Evolutionary conservation across 2,329 filamentous ascomycete genomes (phyloP), one percentile per base, ranked within the genome.

Genomic region (Ascochyta fabae): DNA sequence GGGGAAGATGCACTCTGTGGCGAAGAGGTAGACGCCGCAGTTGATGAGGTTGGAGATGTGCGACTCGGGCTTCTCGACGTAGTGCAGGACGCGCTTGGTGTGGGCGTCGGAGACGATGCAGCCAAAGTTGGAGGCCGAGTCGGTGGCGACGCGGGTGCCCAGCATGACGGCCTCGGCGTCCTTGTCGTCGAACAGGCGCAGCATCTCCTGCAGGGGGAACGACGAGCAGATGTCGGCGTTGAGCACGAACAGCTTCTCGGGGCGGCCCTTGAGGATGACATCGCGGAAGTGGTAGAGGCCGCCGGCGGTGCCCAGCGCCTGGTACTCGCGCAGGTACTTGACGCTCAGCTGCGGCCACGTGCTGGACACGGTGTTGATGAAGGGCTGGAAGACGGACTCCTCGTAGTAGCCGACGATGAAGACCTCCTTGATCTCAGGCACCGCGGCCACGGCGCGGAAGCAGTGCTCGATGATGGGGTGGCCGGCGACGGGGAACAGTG

Each of bases 361-460:
- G 76, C 86, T 86, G 58, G 87, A 83, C 58, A 92, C 87, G 75
- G 96, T 90, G 79, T 96, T 96, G 83, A 98, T 96, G 81, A 98
- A 98, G 79, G 97, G 93, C 72, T 92, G 90, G 85, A 98, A 97
- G 70, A 98, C 91, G 40, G 87, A 85, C 81, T 98, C 95, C 76
- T 99, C 95, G 78, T 98, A 99, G 86, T 99, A 99, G 73, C 95
- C 95, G 73, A 99, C 96, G 72, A 99, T 88, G 82, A 95, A 93
- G 69, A 99, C 94, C 79, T 99, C 95, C 74, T 92, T 91, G 78
- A 99, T 91, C 72, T 91, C 89, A 70, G 91, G 89, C 58, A 98
- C 91, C 77, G 93, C 96, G 65, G 91, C 88, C 72, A 98, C 86
- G 71, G 95, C 92, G 71, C 89, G 90, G 75, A 99, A 86, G 83